Base-by-base conservation (phyloP, 164 flowering plant genomes). In the Berberis thunbergii region DNA sequence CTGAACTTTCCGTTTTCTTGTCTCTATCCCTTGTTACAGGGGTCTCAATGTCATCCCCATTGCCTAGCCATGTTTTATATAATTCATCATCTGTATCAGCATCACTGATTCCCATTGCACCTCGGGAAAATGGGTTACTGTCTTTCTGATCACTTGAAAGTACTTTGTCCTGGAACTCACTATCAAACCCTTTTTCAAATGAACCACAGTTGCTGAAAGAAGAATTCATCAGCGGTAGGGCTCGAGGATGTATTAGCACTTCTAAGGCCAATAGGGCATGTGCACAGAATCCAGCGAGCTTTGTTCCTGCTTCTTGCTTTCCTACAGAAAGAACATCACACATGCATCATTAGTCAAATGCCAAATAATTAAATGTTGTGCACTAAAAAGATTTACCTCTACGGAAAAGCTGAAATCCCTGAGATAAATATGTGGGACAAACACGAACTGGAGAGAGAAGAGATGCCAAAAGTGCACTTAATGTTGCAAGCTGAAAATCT, bases 191-290 rank as follows among this genome's bases (percentile, higher is more conserved):
- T 63, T 43, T 74, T 45, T 52, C 74, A 58, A 59, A 61, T 12
- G 67, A 62, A 42, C 41, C 41, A 59, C 9, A 42, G 65, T 42
- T 59, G 48, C 68, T 54, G 8, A 79, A 39, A 1, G 76, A 45
- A 49, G 70, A 68, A 74, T 84, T 83, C 4, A 57, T 64, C 62
- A 86, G 57, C 1, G 87, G 84, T 65, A 82, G 91, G 6, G 81
- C 83, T 65, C 96, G 79, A 2, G 98, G 97, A 75, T 88, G 97
- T 61, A 89, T 83, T 60, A 90, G 84, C n/a, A 81, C 86, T 75
- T 89, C 96, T 76, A 89, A 71, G 46, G 86, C 76, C 56, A 81
- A 46, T 60, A 88, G 76, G 54, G 94, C 95, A 64, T 76, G 80
- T 43, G 86, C 76, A 77, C 97, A 93, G 53, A 83, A 85, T 56